Conservation (phyloP, 345 rosid species). For the Eucalyptus erythrocorys region DNA sequence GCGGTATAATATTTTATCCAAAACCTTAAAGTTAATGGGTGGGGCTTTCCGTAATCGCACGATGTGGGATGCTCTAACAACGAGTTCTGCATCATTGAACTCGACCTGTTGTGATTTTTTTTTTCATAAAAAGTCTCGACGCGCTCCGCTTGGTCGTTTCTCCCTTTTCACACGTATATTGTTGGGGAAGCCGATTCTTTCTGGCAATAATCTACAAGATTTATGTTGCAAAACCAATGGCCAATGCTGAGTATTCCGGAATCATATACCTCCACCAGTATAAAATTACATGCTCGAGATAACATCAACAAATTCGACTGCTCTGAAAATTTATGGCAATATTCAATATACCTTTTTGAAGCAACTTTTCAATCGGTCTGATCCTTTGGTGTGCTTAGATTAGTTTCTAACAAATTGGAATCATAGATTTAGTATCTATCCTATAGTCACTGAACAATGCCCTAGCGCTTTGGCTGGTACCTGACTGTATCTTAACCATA, state of each 20-base stretch:
- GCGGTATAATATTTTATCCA: background rate
- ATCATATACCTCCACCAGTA: background rate
- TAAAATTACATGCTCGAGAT: background rate
- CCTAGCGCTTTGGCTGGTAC: background rate
- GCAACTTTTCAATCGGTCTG: background rate
- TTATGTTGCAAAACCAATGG: background rate
- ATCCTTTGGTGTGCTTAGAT: background rate
- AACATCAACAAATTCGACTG: background rate
- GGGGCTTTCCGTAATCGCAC: background rate
- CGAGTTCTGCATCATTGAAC: background rate
- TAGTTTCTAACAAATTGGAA: background rate
- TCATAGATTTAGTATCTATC: background rate
- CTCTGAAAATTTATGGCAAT: background rate
- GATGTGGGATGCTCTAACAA: background rate
- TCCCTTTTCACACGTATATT: background rate
- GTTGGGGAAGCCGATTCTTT: background rate
- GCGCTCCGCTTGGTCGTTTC: background rate
- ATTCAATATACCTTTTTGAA: background rate
- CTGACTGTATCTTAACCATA: background rate
- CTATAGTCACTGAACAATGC: background rate
- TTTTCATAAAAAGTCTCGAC: background rate
- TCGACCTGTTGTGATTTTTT: background rate
- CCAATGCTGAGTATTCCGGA: background rate
- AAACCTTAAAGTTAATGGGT: background rate
- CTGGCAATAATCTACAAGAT: background rate